Percentiles rank a stretch among this genome's conserved stretches.
phyloP scores from a whole-genome alignment of 2,329 filamentous ascomycete genomes.

The Scytalidium lignicola region DNA sequence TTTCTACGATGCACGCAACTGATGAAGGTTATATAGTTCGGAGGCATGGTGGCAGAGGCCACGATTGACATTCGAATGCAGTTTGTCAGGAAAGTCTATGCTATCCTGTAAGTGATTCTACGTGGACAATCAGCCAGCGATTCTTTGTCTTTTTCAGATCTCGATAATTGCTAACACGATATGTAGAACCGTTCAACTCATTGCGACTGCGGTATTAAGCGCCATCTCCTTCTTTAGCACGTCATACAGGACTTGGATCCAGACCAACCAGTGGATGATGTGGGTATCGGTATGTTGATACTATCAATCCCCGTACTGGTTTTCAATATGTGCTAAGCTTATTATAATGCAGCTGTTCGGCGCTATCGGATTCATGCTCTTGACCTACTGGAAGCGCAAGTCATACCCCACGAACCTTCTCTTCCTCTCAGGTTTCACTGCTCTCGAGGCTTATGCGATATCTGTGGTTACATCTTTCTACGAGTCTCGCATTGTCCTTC shows the following conservation, averaged over 20 bases:
- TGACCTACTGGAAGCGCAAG: slow-evolving; percentile 94
- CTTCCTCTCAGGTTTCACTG: slow-evolving; percentile 86
- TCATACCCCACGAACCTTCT: slow-evolving; percentile 91
- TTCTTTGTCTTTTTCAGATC: no score
- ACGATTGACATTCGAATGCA: slow-evolving; percentile 95
- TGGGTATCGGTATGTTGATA: slow-evolving; percentile 63
- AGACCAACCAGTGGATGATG: slow-evolving; percentile 76
- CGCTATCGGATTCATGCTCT: slow-evolving; percentile 75
- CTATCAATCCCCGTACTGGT: background rate
- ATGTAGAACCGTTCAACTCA: slow-evolving; percentile 73
- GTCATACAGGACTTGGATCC: slow-evolving; percentile 81
- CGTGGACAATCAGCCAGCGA: background rate
- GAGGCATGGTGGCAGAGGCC: slow-evolving; percentile 86
- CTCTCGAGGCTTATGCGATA: slow-evolving; percentile 88
- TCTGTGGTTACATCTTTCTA: slow-evolving; percentile 92
- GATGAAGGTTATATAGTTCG: slow-evolving; percentile 55
- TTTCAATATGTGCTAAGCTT: slow-evolving; percentile 9
- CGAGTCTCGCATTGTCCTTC: slow-evolving; percentile 74
- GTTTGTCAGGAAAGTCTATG: slow-evolving; percentile 96
- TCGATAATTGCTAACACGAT: background rate
- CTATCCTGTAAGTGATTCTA: slow-evolving; percentile 64
- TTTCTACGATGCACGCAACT: no score
- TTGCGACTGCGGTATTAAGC: slow-evolving; percentile 77
- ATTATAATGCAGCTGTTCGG: slow-evolving; percentile 62
- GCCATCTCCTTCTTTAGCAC: slow-evolving; percentile 79